Base-by-base conservation (phyloP, 129 eudicot species). In the Arctium lappa region DNA sequence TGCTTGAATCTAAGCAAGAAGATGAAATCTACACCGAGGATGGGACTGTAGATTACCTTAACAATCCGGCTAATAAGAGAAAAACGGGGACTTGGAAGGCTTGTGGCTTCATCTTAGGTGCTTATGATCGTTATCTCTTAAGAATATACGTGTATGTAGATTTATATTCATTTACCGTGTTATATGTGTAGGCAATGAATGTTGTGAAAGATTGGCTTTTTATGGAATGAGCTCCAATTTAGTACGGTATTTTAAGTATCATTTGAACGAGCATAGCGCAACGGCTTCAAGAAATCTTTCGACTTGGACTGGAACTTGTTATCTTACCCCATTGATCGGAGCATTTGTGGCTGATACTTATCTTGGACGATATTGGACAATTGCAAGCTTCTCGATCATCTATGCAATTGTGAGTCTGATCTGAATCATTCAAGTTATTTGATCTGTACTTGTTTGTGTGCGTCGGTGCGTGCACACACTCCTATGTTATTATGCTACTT, bases 31-130 rank as follows among this genome's bases (percentile, higher is more conserved):
- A 86, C 72, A 92, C 94, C 5, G 76, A 85, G 69, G 98, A 94
- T 83, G 98, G 98, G 68, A 88, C 98, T 15, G 87, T 91, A 3
- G 92, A 94, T 85, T 77, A 79, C 78, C 85, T 77, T 44, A 79
- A 87, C 8, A 87, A 87, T 31, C 92, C 94, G 15, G 94, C 94
- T 6, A 83, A 84, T 38, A 91, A 84, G 92, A 85, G 62, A 81
- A 84, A 80, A 86, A 93, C 98, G 1, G 98, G 98, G 78, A 91
- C 88, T 63, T 94, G 98, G 98, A 90, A 89, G 77, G 97, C 98
- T 0, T 94, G 97, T 73, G 79, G 90, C 65, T 91, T 79, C 77
- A 91, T 94, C 74, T 88, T 94, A 77, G 98, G 97, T 91, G 80
- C 53, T 33, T 48, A 15, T 6, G 5, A 72, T 70, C 32, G 74